Percentiles rank a stretch among this genome's conserved stretches.
Evolutionary conservation across 176 grass and related monocot genomes (phyloP).

Genomic region (Ananas comosus): DNA sequence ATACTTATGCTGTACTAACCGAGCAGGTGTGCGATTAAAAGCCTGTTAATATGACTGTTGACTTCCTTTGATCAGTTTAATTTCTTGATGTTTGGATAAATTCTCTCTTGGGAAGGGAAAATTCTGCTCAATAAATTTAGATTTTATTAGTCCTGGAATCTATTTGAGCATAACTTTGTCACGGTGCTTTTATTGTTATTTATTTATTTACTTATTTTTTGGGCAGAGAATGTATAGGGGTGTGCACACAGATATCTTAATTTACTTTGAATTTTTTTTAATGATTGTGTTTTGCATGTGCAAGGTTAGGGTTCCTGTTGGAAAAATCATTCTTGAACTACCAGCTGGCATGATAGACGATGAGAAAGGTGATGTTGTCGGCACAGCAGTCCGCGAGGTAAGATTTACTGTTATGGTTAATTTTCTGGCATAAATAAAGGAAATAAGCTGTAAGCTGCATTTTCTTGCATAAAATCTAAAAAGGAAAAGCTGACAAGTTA

Average conservation of each 20-base stretch:
- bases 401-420: not conserved
- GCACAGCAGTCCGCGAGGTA: conserved; percentile 89
- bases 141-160: not conserved
- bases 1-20: conserved; percentile 73
- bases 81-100: not conserved
- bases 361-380: conserved; percentile 76
- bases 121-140: not conserved
- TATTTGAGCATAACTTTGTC: not conserved
- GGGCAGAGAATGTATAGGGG: no score
- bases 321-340: conserved; percentile 71
- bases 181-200: not conserved
- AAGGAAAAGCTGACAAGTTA: not conserved
- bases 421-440: not conserved
- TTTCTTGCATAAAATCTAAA: not conserved
- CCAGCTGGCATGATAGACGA: conserved; percentile 96
- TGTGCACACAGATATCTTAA: not conserved
- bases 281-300: conserved; percentile 6
- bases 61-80: not conserved
- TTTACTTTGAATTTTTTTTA: not conserved
- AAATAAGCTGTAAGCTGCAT: not conserved
- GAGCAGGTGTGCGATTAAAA: conserved; percentile 48
- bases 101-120: not conserved
- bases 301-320: conserved; percentile 77
- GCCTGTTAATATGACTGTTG: not conserved
- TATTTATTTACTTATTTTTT: no score